These are phyloP conservation scores for Pseudohalonectria lignicola DNA, from an alignment of 2,329 filamentous ascomycete species.

Conservation along the genomic window DNA sequence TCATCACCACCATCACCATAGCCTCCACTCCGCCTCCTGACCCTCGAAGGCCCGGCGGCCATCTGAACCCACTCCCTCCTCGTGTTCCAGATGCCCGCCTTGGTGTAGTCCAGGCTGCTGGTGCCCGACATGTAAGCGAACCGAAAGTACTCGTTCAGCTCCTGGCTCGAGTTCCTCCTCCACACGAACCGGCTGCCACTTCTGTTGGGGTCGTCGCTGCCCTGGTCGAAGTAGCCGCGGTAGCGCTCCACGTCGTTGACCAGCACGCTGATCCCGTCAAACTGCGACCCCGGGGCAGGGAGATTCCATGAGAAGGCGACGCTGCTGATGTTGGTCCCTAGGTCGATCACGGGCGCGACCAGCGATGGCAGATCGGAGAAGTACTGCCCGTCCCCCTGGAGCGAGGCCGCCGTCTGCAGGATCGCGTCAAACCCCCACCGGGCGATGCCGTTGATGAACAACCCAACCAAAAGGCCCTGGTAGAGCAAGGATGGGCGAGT, in stretches of 20 bases:
- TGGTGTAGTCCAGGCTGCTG: constrained; percentile 58
- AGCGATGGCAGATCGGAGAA: constrained; percentile 50
- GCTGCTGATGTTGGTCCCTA: constrained; percentile 38
- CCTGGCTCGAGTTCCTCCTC: constrained; percentile 33
- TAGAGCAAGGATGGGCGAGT: constrained; percentile 77
- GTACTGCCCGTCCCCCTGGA: constrained; percentile 58
- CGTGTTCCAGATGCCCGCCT: constrained; percentile 58
- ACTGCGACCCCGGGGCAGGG: constrained; percentile 33
- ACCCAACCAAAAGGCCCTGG: constrained; percentile 78
- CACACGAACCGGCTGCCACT: constrained; percentile 41
- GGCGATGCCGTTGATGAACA: constrained; percentile 90
- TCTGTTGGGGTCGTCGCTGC: not conserved
- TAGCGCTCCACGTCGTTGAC: constrained; percentile 82
- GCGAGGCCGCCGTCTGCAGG: constrained; percentile 65
- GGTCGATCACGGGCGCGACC: constrained; percentile 31
- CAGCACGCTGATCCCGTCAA: constrained; percentile 67
- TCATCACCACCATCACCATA: not conserved
- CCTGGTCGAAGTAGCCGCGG: constrained; percentile 48
- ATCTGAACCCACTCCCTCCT: constrained; percentile 57
- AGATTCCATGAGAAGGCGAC: constrained; percentile 50
- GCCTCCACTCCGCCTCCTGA: constrained; percentile 16
- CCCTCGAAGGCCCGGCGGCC: constrained; percentile 46
- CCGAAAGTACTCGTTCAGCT: constrained; percentile 60
- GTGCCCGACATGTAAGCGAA: constrained; percentile 65
- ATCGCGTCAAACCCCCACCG: constrained; percentile 90